Base-by-base conservation (phyloP, 2,329 filamentous ascomycete species). In the Colletotrichum chrysophilum region DNA sequence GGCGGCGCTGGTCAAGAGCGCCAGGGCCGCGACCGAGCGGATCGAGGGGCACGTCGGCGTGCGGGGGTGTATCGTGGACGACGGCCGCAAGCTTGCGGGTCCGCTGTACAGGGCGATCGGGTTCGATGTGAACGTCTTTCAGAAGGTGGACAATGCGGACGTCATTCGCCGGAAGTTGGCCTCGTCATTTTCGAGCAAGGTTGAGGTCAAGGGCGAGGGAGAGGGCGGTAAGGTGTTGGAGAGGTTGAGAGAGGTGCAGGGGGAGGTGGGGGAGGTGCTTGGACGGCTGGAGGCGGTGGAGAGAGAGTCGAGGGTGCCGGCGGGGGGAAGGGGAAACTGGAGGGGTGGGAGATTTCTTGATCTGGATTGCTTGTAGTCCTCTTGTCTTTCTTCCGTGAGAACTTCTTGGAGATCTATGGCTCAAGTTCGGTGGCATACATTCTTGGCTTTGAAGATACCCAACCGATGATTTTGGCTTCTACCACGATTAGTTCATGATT, bases 301-400 rank as follows among this genome's bases (percentile, higher is more conserved):
- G n/a, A 52, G n/a, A 21, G 43, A 21, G 43, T 52, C 43, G n/a
- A 52, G 12, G 43, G n/a, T 21, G n/a, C n/a, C 43, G 6, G 43
- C 7, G 2, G 43, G 43, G 0, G 43, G n/a, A 0, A 52, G 43
- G 10, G 43, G 43, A 3, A 52, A 13, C 6, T 52, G 43, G 43
- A 52, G 43, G n/a, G 43, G 43, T 7, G 43, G 43, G n/a, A 52
- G 43, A 10, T 52, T 48, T 52, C 43, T 52, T 12, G 43, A 52
- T 52, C n/a, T 52, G 43, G 43, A 52, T 52, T 21, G n/a, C 43
- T 52, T 52, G 43, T 52, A 52, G 43, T 3, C 5, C 0, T 48
- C 1, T 48, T 0, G 43, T 52, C 3, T 21, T 21, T 21, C 1
- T 52, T 21, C 10, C n/a, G 43, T 52, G n/a, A 1, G n/a, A 3